Base-by-base conservation (phyloP, 768 basidiomycete genomes). In the Hericium erinaceus region DNA sequence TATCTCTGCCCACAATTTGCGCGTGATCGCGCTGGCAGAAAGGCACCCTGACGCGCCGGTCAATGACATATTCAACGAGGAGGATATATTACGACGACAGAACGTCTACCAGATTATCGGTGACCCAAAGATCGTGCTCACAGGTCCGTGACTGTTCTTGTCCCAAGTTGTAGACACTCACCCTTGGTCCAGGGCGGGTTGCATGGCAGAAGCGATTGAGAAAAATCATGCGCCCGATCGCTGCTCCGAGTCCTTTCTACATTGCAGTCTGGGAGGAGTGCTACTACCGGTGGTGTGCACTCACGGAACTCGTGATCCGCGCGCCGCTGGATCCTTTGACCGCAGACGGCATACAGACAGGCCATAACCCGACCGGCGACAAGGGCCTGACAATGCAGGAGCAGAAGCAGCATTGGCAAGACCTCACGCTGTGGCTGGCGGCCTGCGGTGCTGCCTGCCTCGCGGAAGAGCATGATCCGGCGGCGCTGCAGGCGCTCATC, bases 251-350 rank as follows among this genome's bases (percentile, higher is more conserved):
- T 33, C 79, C 83, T 1, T 78, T 82, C n/a, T 82, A 89, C 54
- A 73, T 87, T 20, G 87, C 86, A 0, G 85, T 89, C 2, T 94
- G 91, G 91, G 77, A 85, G 61, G 91, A 93, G 65, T 85, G 82
- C 59, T 92, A 85, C 67, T 84, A 79, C 73, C 76, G 89, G 51
- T 92, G 89, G 89, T 75, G 77, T 26, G 70, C 74, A 5, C 69
- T 92, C 48, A 80, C 80, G 13, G 87, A 88, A 65, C 72, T 77
- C 52, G 72, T 86, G 48, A 75, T 78, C 60, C 78, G 63, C 60
- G 65, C 44, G 52, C 68, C 58, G n/a, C 57, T 60, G 56, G 66
- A 63, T 61, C 65, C 69, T 20, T 68, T 63, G 40, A 63, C 66
- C 5, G 65, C 68, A 57, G 64, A 70, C 28, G 68, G 67, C 8